phyloP scores from a whole-genome alignment of 2,329 filamentous ascomycete species.

The Penicillium sclerotiorum region DNA sequence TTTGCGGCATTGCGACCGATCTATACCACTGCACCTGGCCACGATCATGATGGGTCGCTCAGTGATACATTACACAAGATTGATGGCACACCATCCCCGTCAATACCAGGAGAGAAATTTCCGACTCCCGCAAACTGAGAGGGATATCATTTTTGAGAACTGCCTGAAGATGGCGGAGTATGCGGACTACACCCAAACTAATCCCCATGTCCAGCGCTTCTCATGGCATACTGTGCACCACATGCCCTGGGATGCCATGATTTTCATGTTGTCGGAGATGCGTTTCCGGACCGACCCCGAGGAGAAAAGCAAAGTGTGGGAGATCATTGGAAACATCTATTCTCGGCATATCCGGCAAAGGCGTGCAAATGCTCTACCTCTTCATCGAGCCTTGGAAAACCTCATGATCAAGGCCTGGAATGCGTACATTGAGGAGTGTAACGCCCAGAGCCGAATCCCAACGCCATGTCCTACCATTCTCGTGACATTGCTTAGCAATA shows the following conservation, averaged over 20 bases:
- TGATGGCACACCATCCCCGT: constrained; percentile 51
- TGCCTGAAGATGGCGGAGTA: constrained; percentile 38
- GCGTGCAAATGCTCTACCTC: constrained; percentile 17
- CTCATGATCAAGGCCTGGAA: constrained; percentile 33
- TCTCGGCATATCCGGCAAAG: constrained; percentile 38
- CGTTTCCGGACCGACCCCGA: constrained; percentile 39
- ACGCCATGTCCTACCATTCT: constrained; percentile 27
- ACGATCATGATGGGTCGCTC: constrained; percentile 48
- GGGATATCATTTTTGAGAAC: constrained; percentile 33
- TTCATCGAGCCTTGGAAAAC: constrained; percentile 27
- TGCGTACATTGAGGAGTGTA: constrained; percentile 27
- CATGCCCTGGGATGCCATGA: constrained; percentile 57
- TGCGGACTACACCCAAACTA: constrained; percentile 31
- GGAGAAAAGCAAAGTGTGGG: constrained; percentile 48
- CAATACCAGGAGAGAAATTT: constrained; percentile 29
- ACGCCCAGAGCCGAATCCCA: constrained; percentile 13
- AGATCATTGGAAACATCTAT: constrained; percentile 48
- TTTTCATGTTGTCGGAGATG: constrained; percentile 53
- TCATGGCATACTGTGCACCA: constrained; percentile 51
- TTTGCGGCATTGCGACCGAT: constrained; percentile 40
- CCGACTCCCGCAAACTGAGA: constrained; percentile 23
- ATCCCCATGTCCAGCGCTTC: constrained; percentile 44
- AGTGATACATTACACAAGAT: constrained; percentile 46
- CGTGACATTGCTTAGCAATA: constrained; percentile 10
- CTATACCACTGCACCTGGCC: constrained; percentile 50